Evolutionary conservation across 225 moss, liverwort and hornwort genomes (phyloP), one percentile per base, ranked within the genome.

Genomic region (Physcomitrellopsis africana): DNA sequence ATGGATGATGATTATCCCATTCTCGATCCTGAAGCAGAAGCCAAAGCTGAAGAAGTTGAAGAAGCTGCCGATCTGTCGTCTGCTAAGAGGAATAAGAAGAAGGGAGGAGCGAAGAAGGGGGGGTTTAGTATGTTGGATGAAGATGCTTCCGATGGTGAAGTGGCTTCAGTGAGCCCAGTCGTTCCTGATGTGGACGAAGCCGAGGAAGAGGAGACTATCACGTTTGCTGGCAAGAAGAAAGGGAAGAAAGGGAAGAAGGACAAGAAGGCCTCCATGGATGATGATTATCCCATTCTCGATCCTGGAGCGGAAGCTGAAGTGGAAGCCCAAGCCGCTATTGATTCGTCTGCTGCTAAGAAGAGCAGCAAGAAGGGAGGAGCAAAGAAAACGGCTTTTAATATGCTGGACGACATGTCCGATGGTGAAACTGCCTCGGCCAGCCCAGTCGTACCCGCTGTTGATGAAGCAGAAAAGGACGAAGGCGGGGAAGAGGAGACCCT

Each of bases 161-260:
- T 69, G 64, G 61, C 68, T 16, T 67, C 76, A 6, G 72, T 54
- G 23, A 75, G 55, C 64, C 65, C 72, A 42, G 59, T 37, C 23
- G 18, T 53, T 41, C 51, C 70, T 61, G 86, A 81, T 5, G 60
- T 81, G 27, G 82, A 72, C 12, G 85, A 90, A 53, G 76, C 43
- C 18, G 85, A 85, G 55, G 79, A 80, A 19, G 71, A 81, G 29
- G 91, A 88, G n/a, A 51, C 83, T 45, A 29, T 76, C 14, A 75
- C 78, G 77, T 94, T 92, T 67, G 85, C 83, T 27, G 94, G 91
- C 9, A 94, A 92, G 69, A 96, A 96, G 83, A 97, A 94, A 46
- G 83, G 92, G 41, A 97, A 92, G 84, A 94, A 92, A 74, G 92
- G 80, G 37, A 94, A 97, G 86, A 96, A 89, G 53, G 94, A 89